phyloP scores from a whole-genome alignment of 106 monocot species.

The Dendrobium officinale region DNA sequence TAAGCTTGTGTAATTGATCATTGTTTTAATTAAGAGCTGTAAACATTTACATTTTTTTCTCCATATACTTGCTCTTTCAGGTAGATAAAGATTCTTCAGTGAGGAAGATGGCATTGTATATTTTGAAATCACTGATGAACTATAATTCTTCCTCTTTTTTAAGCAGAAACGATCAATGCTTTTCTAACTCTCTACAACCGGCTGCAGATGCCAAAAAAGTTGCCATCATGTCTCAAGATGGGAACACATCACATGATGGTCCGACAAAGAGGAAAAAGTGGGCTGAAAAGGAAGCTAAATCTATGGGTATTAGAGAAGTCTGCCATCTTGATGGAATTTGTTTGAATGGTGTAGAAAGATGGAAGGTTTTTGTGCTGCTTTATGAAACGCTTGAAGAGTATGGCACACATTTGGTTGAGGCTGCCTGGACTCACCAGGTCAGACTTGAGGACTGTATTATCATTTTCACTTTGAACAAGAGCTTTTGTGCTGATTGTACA shows the following conservation, averaged over 20 bases:
- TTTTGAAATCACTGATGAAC: conserved; percentile 51
- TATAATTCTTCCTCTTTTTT: conserved; percentile 5
- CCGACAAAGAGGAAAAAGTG: conserved; percentile 68
- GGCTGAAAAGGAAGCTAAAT: conserved; percentile 73
- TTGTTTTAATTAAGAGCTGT: background rate
- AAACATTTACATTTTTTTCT: background rate
- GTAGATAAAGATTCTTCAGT: conserved; percentile 64
- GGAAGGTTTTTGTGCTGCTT: conserved; percentile 72
- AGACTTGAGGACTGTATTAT: background rate
- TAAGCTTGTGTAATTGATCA: background rate
- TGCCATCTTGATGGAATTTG: conserved; percentile 20
- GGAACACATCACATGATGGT: conserved; percentile 8
- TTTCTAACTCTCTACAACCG: background rate
- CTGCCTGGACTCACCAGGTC: conserved; percentile 94
- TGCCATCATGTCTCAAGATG: conserved; percentile 4
- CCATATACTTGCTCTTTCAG: conserved; percentile 20
- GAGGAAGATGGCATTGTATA: conserved; percentile 72
- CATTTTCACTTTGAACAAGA: background rate
- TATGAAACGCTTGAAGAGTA: conserved; percentile 98
- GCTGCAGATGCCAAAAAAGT: conserved; percentile 1
- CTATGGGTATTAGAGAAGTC: conserved; percentile 59
- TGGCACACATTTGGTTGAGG: conserved; percentile 91
- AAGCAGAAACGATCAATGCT: background rate
- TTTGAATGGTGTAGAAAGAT: conserved; percentile 43
- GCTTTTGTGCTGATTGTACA: background rate